Conservation (phyloP, 2,329 filamentous ascomycete genomes). For the Exserohilum turcica region DNA sequence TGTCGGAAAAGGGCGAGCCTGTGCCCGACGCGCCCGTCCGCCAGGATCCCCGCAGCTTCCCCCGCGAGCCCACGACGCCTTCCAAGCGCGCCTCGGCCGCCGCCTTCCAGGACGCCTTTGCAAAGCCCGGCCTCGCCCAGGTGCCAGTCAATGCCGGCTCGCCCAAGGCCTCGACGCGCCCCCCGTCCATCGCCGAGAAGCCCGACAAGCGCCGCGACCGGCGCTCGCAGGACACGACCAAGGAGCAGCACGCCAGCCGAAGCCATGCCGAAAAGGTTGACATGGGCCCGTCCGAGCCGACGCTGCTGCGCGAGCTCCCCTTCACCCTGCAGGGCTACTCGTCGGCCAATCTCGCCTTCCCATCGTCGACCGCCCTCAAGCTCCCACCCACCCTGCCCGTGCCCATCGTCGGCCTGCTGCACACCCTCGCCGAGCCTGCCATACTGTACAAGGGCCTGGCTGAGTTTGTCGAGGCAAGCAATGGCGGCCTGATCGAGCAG, state of each 20-base stretch:
- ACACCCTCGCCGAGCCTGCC: conserved; percentile 89
- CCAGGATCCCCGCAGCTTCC: conserved; percentile 22
- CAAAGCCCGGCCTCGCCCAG: conserved; percentile 51
- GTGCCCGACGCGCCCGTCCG: conserved; percentile 7
- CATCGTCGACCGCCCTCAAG: conserved; percentile 69
- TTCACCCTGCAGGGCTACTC: conserved; percentile 93
- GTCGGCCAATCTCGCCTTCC: conserved; percentile 81
- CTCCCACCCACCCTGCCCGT: conserved; percentile 80
- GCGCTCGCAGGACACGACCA: conserved; percentile 28
- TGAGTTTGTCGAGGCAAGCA: conserved; percentile 78
- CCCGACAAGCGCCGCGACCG: conserved; percentile 36
- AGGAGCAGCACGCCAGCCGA: conserved; percentile 31
- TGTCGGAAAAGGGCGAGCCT: conserved; percentile 64
- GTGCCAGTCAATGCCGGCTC: conserved; percentile 44
- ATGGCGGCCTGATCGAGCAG: conserved; percentile 85
- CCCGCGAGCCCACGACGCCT: conserved; percentile 36
- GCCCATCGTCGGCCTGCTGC: conserved; percentile 83
- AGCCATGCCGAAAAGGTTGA: conserved; percentile 13
- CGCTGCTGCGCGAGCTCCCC: conserved; percentile 71
- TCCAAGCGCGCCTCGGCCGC: conserved; percentile 27
- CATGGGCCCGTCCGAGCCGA: conserved; percentile 50
- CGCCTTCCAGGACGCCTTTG: conserved; percentile 55
- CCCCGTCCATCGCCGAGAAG: conserved; percentile 26
- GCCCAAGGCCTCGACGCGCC: conserved; percentile 31
- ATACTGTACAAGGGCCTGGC: conserved; percentile 84